Base-by-base conservation (phyloP, 345 rosid species). In the Garcia nutans region DNA sequence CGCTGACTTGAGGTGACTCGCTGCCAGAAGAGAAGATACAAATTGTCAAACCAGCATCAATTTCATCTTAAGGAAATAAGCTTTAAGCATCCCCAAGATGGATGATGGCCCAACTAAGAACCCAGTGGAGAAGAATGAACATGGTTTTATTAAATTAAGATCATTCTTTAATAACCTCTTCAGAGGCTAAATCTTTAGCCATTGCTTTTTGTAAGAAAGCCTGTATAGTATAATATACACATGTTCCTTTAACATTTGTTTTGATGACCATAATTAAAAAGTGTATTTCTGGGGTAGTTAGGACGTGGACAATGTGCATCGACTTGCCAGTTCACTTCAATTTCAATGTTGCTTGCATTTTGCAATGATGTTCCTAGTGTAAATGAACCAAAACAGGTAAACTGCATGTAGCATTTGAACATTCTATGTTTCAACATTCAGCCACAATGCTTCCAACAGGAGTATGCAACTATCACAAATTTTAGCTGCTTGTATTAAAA, bases 1-100 rank as follows among this genome's bases (percentile, higher is more conserved):
- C 94, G 97, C 82, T 91, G 97, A 88, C 87, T 91, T 70, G 97
- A 90, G 73, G 97, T 95, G 81, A 93, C 97, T 74, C 96, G 91
- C 99, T 95, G 92, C 79, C 82, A 72, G 19, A 26, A 76, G 12
- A 58, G 66, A 76, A 59, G 13, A 65, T 50, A 68, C 15, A 74
- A 74, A 24, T 65, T 54, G 76, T 75, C 49, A 79, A 67, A 73
- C 6, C 24, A 77, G 71, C 82, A 74, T 17, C 67, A 19, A 42
- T 61, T 73, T 65, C 59, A 7, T 3, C 20, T 66, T 12, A 74
- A 52, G n/a, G 15, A 66, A 44, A 73, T 71, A 50, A 52, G 37
- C 65, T 65, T 63, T 74, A 72, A 70, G 49, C 65, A 63, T 41
- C 50, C 37, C 50, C 68, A n/a, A n/a, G 17, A 44, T 17, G 57